Evolutionary conservation across 2,329 filamentous ascomycete genomes (phyloP).

Genomic region (Waltergamsia citrina): DNA sequence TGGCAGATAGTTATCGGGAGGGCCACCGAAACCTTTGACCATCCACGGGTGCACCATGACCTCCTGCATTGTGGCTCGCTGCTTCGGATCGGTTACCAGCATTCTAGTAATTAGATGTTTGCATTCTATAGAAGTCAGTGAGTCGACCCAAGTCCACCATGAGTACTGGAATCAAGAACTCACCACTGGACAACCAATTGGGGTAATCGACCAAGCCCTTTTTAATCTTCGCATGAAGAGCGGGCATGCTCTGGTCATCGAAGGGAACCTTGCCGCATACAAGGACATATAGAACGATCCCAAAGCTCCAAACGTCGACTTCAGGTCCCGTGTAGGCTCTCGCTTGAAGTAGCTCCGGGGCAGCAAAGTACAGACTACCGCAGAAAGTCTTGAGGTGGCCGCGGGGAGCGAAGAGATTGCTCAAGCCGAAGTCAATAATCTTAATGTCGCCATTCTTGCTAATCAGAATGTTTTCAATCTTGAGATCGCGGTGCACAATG

Average conservation of each 20-base stretch:
- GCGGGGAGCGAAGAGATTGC: slow-evolving; percentile 85
- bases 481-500: slow-evolving; percentile 93
- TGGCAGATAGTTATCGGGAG: slow-evolving; percentile 85
- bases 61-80: slow-evolving; percentile 78
- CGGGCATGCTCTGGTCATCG: slow-evolving; percentile 98
- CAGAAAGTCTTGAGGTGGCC: slow-evolving; percentile 92
- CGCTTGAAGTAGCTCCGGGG: slow-evolving; percentile 87
- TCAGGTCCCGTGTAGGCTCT: slow-evolving; percentile 92
- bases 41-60: slow-evolving; percentile 97
- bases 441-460: slow-evolving; percentile 99
- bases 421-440: slow-evolving; percentile 96
- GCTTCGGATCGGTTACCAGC: slow-evolving; percentile 87
- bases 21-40: slow-evolving; percentile 76
- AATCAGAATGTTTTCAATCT: slow-evolving; percentile 99
- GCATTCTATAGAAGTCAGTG: slow-evolving; percentile 60
- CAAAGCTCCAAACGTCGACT: slow-evolving; percentile 98
- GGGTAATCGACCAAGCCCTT: slow-evolving; percentile 94
- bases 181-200: slow-evolving; percentile 82
- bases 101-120: slow-evolving; percentile 87
- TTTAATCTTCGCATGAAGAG: slow-evolving; percentile 97
- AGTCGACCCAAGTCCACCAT: neutral
- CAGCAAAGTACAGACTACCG: slow-evolving; percentile 94
- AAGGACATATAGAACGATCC: slow-evolving; percentile 92
- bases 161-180: slow-evolving; percentile 16
- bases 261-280: slow-evolving; percentile 98